Evolutionary conservation across 345 rosid genomes (phyloP).

Genomic region (Raphanus sativus): DNA sequence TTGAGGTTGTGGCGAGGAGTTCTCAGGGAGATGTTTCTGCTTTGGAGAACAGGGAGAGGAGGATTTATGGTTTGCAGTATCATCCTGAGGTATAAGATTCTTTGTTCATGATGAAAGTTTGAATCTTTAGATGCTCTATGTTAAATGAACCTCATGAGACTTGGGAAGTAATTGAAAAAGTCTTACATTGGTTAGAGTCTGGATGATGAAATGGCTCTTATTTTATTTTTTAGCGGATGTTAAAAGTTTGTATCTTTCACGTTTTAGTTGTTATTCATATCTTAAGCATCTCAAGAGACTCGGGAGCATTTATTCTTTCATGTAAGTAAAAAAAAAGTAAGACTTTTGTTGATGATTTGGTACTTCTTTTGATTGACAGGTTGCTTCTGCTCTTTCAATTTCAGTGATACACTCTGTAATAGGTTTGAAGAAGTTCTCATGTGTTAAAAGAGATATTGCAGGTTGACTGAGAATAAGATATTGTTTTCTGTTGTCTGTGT

Average conservation of each 20-base stretch:
- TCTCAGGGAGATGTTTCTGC: conserved; percentile 82
- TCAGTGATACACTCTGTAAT: too few species aligned
- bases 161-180: too few species aligned
- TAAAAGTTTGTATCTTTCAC: conserved; percentile 7
- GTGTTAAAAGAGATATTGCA: too few species aligned
- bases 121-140: not conserved
- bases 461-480: too few species aligned
- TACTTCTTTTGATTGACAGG: not conserved
- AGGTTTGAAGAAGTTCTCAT: too few species aligned
- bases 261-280: not conserved
- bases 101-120: not conserved
- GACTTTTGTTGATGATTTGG: not conserved
- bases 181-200: too few species aligned
- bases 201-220: not conserved
- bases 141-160: not conserved
- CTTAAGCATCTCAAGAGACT: not conserved
- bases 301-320: too few species aligned
- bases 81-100: conserved; percentile 76
- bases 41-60: conserved; percentile 56
- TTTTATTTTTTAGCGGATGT: not conserved
- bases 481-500: too few species aligned
- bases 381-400: too few species aligned
- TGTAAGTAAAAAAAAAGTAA: too few species aligned
- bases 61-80: conserved; percentile 87
- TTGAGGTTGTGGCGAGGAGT: conserved; percentile 72